Conservation (phyloP, 2,329 filamentous ascomycete species). For the Cryphonectria japonica region DNA sequence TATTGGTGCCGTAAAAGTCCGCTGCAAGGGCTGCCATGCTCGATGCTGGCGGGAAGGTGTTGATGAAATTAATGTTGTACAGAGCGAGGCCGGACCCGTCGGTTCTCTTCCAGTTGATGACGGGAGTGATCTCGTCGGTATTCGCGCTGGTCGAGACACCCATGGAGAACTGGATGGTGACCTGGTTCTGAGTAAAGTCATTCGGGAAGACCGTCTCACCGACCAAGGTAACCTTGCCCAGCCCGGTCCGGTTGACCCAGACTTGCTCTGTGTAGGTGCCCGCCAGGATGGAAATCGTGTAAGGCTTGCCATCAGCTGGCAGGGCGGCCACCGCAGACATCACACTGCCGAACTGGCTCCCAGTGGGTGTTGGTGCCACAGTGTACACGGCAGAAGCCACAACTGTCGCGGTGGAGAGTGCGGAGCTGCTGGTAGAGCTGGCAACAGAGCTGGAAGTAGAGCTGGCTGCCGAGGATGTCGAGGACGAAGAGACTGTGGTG, state of each 20-base stretch:
- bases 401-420: conserved; percentile 40
- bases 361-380: background rate
- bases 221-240: conserved; percentile 40
- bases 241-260: conserved; percentile 43
- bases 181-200: conserved; percentile 43
- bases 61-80: conserved; percentile 53
- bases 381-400: conserved; percentile 35
- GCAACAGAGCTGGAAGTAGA: background rate
- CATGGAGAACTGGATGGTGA: conserved; percentile 42
- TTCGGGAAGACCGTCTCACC: conserved; percentile 40
- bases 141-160: conserved; percentile 45
- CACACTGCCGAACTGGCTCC: conserved; percentile 45
- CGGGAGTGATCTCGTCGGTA: conserved; percentile 47
- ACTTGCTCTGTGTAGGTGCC: conserved; percentile 48
- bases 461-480: conserved; percentile 10
- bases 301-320: conserved; percentile 44
- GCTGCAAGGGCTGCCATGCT: conserved; percentile 37
- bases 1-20: conserved; percentile 41
- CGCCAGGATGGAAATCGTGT: conserved; percentile 45
- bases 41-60: conserved; percentile 35
- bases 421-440: conserved; percentile 23
- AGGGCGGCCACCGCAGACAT: conserved; percentile 49
- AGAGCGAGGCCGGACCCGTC: conserved; percentile 43
- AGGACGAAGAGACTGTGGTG: conserved; percentile 7
- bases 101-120: conserved; percentile 49